These are phyloP conservation scores for Ziziphus jujuba DNA, from an alignment of 306 rosid species.

Conservation along the genomic window DNA sequence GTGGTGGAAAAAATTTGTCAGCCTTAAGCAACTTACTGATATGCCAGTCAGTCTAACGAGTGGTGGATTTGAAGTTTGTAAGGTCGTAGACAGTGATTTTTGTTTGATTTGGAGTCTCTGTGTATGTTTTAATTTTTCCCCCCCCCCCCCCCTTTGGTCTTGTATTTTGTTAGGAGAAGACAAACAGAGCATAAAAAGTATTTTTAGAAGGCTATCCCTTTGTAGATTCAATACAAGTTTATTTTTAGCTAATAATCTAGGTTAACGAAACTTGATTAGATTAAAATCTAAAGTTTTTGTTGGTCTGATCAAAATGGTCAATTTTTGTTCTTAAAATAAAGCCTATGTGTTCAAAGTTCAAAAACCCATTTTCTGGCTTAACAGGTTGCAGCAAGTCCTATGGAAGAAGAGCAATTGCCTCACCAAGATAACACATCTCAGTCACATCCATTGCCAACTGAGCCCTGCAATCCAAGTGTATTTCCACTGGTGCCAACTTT, in stretches of 20 bases:
- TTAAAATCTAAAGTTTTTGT: background rate
- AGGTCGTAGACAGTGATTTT: background rate
- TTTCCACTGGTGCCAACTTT: conserved; percentile 49
- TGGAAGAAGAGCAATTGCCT: conserved; percentile 70
- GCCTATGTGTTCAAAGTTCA: too few relatives aligned
- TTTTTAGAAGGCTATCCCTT: background rate
- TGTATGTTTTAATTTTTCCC: background rate
- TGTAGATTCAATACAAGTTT: background rate
- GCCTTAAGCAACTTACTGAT: background rate
- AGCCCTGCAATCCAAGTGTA: conserved; percentile 44
- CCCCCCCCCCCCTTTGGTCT: background rate
- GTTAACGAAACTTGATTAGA: background rate
- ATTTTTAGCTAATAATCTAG: background rate
- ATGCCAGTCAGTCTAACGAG: background rate
- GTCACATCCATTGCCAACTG: conserved; percentile 44
- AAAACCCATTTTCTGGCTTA: background rate
- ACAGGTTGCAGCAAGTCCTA: conserved; percentile 66
- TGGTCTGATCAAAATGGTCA: background rate
- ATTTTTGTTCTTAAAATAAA: too few relatives aligned
- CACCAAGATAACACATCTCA: conserved; percentile 52
- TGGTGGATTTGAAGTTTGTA: background rate
- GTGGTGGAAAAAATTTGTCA: background rate
- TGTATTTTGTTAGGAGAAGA: background rate
- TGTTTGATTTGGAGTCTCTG: background rate
- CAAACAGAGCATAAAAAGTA: too few relatives aligned